Evolutionary conservation across 805 yeast genomes (phyloP), one percentile per base, ranked within the genome.

Genomic region (Candida nemodendra): DNA sequence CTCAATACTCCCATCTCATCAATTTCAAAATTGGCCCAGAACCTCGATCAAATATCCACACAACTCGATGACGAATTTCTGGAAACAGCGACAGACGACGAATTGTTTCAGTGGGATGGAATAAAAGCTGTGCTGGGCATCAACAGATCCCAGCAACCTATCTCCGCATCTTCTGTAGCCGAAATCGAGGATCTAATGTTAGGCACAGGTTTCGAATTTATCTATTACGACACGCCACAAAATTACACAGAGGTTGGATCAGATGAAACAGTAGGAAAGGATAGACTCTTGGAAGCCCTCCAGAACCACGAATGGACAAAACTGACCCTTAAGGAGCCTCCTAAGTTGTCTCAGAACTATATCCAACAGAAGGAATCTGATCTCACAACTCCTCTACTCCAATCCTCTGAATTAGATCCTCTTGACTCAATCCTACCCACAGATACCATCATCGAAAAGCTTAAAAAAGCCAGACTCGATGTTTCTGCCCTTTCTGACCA

Each of bases 271-370:
- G n/a, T 54, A 3, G 78, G 78, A 0, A 59, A 50, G 32, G 66
- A 61, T 33, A 41, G 78, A 32, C 36, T 74, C 2, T 38, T 41
- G 9, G 77, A 72, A 39, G 42, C 71, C 1, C 39, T 74, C 8
- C 65, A 71, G 23, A 57, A 66, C 4, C 71, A 68, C 39, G 71
- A 67, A 23, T 75, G 80, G 79, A 48, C 48, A 14, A 53, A 51
- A 24, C 39, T 55, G 30, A 56, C 56, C 4, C 9, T 25, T 21
- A 36, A 30, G 9, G 8, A 31, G 9, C 19, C 18, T 9, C 6
- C 23, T 11, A 16, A 22, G 3, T 17, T 30, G 3, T 11, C 9
- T 17, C 4, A 30, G 15, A 15, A 3, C 21, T 18, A 13, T 32
- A 18, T 21, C 9, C 7, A 7, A 8, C 24, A 11, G 11, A 21